Conservation (phyloP, 2,329 filamentous ascomycete species). For the Ceratocystis ficicola region DNA sequence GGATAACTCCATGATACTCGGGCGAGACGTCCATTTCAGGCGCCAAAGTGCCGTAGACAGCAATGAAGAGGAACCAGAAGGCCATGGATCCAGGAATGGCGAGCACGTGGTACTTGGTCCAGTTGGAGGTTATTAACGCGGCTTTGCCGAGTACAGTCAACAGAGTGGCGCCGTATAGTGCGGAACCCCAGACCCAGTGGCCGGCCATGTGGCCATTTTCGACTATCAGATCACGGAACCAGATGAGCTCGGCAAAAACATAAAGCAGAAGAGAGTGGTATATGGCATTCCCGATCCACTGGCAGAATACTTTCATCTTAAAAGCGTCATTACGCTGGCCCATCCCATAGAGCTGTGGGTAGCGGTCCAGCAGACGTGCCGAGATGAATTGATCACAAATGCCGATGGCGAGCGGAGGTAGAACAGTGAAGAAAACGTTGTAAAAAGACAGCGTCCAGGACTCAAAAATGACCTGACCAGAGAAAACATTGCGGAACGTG, state of each 20-base stretch:
- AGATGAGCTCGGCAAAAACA: constrained; percentile 69
- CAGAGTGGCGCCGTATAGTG: constrained; percentile 87
- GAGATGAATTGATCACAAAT: constrained; percentile 98
- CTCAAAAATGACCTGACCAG: constrained; percentile 94
- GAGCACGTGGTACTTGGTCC: constrained; percentile 96
- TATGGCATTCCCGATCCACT: constrained; percentile 88
- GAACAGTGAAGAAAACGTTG: constrained; percentile 94
- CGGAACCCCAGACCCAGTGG: constrained; percentile 96
- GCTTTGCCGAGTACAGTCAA: constrained; percentile 91
- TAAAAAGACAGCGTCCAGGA: constrained; percentile 99
- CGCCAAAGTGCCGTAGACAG: constrained; percentile 73
- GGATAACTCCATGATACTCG: constrained; percentile 77
- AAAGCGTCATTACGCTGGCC: constrained; percentile 92
- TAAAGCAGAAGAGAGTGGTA: constrained; percentile 95
- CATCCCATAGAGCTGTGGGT: constrained; percentile 88
- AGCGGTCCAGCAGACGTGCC: constrained; percentile 81
- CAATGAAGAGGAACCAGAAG: constrained; percentile 84
- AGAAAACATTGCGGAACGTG: constrained; percentile 96
- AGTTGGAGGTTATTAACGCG: constrained; percentile 87
- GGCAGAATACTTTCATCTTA: constrained; percentile 78
- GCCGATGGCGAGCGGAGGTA: constrained; percentile 85
- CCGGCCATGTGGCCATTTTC: constrained; percentile 70
- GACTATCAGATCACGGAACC: constrained; percentile 65
- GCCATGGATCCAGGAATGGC: constrained; percentile 88
- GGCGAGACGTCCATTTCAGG: constrained; percentile 68